These are phyloP conservation scores for Mytilinidion resinicola DNA, from an alignment of 495 filamentous ascomycete genomes.

Conservation along the genomic window DNA sequence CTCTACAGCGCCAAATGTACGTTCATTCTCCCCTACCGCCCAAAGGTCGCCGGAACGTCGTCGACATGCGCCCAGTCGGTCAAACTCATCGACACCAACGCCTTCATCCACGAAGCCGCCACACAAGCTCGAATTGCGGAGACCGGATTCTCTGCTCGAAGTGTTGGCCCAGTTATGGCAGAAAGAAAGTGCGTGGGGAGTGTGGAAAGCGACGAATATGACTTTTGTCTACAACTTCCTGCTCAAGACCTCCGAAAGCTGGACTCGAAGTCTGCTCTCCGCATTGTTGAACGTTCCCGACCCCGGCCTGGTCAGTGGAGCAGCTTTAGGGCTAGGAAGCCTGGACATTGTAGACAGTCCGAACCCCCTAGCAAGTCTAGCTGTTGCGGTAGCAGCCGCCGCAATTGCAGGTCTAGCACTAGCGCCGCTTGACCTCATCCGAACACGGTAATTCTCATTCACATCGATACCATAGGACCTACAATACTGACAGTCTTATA, in stretches of 20 bases:
- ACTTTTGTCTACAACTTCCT: conserved; percentile 82
- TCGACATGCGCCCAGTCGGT: conserved; percentile 21
- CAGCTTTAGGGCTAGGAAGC: conserved; percentile 28
- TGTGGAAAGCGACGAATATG: conserved; percentile 92
- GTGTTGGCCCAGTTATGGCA: conserved; percentile 78
- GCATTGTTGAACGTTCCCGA: conserved; percentile 81
- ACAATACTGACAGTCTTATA: conserved; percentile 26
- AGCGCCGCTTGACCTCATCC: conserved; percentile 79
- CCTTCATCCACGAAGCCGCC: conserved; percentile 38
- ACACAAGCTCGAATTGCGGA: conserved; percentile 62
- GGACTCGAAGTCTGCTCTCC: conserved; percentile 74
- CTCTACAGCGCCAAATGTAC: conserved; percentile 53
- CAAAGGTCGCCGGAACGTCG: conserved; percentile 12
- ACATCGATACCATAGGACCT: not conserved
- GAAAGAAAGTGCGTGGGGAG: conserved; percentile 82
- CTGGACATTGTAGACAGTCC: conserved; percentile 62
- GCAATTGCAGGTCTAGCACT: conserved; percentile 73
- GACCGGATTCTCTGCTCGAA: conserved; percentile 66
- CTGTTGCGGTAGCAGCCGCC: conserved; percentile 75
- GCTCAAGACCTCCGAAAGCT: conserved; percentile 78
- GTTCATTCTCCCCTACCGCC: conserved; percentile 49
- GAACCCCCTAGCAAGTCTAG: conserved; percentile 64
- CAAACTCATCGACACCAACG: conserved; percentile 30
- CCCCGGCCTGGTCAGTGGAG: conserved; percentile 48
- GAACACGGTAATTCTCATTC: conserved; percentile 55